These are phyloP conservation scores for Pichia californica DNA, from an alignment of 805 yeast genomes.

Conservation along the genomic window DNA sequence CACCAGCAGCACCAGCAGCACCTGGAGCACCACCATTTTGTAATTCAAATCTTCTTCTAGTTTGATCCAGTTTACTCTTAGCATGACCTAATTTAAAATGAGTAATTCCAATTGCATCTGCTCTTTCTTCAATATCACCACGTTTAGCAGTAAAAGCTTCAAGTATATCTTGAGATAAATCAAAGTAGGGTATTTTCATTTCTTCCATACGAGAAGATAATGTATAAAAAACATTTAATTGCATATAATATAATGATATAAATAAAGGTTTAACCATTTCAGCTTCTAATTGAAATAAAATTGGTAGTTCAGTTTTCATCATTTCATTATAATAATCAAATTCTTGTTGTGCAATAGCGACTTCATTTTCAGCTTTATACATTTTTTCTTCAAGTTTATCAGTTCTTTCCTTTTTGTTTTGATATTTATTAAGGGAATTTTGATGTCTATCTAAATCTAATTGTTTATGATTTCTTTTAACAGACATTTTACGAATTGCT, in stretches of 20 bases:
- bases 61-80: constrained; percentile 73
- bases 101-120: constrained; percentile 85
- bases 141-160: constrained; percentile 75
- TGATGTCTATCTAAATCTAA: constrained; percentile 86
- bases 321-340: constrained; percentile 93
- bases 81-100: constrained; percentile 90
- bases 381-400: constrained; percentile 87
- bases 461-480: constrained; percentile 93
- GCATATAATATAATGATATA: constrained; percentile 95
- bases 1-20: constrained; percentile 26
- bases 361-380: constrained; percentile 84
- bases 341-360: constrained; percentile 89
- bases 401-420: constrained; percentile 74
- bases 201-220: constrained; percentile 88
- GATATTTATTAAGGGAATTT: constrained; percentile 61
- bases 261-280: constrained; percentile 91
- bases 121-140: constrained; percentile 84
- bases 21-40: constrained; percentile 17
- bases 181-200: constrained; percentile 95
- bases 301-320: constrained; percentile 85
- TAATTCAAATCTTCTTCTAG: constrained; percentile 64
- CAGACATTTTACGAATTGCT: constrained; percentile 84
- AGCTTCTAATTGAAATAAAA: constrained; percentile 79
- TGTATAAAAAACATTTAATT: constrained; percentile 92
- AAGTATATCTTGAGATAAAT: constrained; percentile 73